These are phyloP conservation scores for Aureobasidium sp. DNA, from an alignment of 2,329 filamentous ascomycete species.

Conservation along the genomic window DNA sequence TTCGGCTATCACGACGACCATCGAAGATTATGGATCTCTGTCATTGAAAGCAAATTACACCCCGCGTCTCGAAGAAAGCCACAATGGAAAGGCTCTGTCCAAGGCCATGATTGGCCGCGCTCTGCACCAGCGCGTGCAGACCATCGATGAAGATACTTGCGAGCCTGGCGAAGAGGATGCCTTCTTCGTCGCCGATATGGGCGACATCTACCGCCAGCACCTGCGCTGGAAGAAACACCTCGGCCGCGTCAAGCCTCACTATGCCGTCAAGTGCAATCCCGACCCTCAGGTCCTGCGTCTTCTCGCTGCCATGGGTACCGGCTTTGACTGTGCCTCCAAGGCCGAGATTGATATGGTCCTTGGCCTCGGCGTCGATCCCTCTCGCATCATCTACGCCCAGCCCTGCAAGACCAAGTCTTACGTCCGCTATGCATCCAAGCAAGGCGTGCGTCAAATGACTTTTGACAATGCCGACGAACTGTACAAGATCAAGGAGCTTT, in stretches of 20 bases:
- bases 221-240: constrained; percentile 96
- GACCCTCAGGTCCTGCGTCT: constrained; percentile 84
- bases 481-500: constrained; percentile 93
- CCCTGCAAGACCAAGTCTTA: constrained; percentile 99
- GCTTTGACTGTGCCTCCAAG: constrained; percentile 98
- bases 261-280: constrained; percentile 98
- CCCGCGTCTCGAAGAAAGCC: constrained; percentile 21
- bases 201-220: constrained; percentile 97
- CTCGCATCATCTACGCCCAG: constrained; percentile 96
- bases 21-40: constrained; percentile 30
- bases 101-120: constrained; percentile 82
- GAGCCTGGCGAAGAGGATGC: constrained; percentile 91
- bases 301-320: constrained; percentile 79
- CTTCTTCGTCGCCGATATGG: constrained; percentile 96
- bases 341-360: constrained; percentile 91
- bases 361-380: constrained; percentile 71
- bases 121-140: constrained; percentile 75
- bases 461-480: constrained; percentile 98
- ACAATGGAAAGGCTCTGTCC: constrained; percentile 48
- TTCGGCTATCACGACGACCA: constrained; percentile 53
- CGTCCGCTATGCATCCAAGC: constrained; percentile 76
- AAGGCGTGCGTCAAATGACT: constrained; percentile 94
- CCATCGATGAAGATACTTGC: constrained; percentile 80
- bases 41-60: constrained; percentile 29
- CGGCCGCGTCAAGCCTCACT: constrained; percentile 88